Conservation (phyloP, 2,329 filamentous ascomycete species). For the Calonectria crousiana region DNA sequence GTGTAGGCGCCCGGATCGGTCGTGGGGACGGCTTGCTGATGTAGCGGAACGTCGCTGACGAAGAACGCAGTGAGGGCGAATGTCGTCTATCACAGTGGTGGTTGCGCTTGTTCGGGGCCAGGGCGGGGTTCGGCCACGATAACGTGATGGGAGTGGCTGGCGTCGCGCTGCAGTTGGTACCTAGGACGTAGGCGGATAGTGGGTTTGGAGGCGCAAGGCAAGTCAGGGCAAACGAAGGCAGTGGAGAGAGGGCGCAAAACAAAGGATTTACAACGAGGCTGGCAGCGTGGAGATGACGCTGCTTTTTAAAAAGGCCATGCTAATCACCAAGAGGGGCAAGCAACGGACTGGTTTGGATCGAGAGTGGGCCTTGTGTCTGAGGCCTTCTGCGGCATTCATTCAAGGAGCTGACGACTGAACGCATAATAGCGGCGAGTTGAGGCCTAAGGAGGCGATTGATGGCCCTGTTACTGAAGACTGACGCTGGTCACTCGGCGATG, state of each 20-base stretch:
- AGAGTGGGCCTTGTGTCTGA: slow-evolving; percentile 18
- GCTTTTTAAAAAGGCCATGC: slow-evolving; percentile 15
- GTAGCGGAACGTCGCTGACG: slow-evolving; percentile 35
- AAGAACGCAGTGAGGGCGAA: slow-evolving; percentile 27
- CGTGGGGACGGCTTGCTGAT: slow-evolving; percentile 26
- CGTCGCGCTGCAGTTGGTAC: slow-evolving; percentile 32
- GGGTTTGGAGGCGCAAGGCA: slow-evolving; percentile 9
- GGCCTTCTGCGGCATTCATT: slow-evolving; percentile 15
- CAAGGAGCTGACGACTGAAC: slow-evolving; percentile 18
- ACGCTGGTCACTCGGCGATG: slow-evolving; percentile 15
- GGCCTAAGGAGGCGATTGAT: slow-evolving; percentile 19
- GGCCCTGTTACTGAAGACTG: slow-evolving; percentile 6
- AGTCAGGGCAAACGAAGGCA: not conserved
- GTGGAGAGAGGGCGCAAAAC: not conserved
- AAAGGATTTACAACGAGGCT: not conserved
- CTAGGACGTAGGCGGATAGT: slow-evolving; percentile 6
- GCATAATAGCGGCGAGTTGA: slow-evolving; percentile 28
- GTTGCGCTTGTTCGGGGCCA: slow-evolving; percentile 43
- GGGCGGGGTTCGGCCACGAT: slow-evolving; percentile 44
- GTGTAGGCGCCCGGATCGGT: slow-evolving; percentile 15
- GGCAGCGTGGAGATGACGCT: not conserved
- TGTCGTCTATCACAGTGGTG: slow-evolving; percentile 41
- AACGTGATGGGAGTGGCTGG: slow-evolving; percentile 47
- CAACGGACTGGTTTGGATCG: slow-evolving; percentile 2
- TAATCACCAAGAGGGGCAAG: slow-evolving; percentile 7